Evolutionary conservation across 73 alveolate genomes (phyloP).

Genomic region (Paramecium octaurelia): DNA sequence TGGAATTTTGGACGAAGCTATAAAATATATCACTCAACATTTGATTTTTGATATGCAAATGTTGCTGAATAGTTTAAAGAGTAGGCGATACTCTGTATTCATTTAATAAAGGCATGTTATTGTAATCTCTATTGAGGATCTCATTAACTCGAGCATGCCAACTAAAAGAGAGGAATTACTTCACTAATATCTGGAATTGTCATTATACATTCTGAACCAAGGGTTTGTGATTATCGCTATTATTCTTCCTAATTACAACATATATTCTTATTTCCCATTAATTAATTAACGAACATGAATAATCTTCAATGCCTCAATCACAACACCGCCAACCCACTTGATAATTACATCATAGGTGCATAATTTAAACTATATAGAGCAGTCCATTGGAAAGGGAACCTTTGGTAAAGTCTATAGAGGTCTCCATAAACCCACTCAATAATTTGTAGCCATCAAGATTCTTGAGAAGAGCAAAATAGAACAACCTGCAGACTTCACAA

Average conservation of each 20-base stretch:
- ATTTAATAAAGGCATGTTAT: background rate
- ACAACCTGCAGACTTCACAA: conserved; percentile 80
- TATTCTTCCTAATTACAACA: background rate
- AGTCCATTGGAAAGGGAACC: conserved; percentile 72
- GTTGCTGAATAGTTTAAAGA: background rate
- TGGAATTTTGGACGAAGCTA: background rate
- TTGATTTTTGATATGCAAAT: background rate
- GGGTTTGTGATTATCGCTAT: background rate
- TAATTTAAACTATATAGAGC: background rate
- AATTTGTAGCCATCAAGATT: conserved; percentile 81
- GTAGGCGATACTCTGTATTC: background rate
- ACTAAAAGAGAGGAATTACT: background rate
- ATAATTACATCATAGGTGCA: conserved; percentile 58
- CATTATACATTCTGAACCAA: background rate
- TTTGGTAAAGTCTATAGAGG: conserved; percentile 70
- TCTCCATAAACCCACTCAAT: conserved; percentile 50
- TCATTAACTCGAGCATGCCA: background rate
- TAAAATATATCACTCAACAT: background rate
- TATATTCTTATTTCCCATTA: background rate
- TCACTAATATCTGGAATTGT: background rate
- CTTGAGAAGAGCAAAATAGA: conserved; percentile 77
- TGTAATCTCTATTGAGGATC: background rate
- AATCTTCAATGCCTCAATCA: background rate
- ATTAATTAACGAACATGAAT: conserved; percentile 2
- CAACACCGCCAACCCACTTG: conserved; percentile 6